Percentiles rank a stretch among this genome's conserved stretches.
Conservation (phyloP, 2,329 filamentous ascomycete genomes). For the Diaporthe sp. region DNA sequence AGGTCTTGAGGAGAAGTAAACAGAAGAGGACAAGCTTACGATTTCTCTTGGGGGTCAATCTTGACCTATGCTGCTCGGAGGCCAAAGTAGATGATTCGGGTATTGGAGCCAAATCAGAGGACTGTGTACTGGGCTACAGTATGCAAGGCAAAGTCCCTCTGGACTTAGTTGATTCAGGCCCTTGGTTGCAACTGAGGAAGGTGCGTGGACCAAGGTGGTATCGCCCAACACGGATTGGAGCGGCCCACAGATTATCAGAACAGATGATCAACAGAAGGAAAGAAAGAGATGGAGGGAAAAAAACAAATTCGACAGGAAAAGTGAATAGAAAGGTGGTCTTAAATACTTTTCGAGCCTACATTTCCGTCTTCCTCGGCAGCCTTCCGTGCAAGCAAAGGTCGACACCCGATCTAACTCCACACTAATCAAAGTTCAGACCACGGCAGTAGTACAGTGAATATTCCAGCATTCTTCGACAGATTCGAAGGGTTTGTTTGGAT, state of each 20-base stretch:
- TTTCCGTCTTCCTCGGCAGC: neutral
- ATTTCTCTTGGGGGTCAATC: no score
- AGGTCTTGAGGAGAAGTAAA: no score
- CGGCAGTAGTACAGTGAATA: no score
- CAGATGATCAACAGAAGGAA: neutral
- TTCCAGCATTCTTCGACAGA: no score
- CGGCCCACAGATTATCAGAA: neutral
- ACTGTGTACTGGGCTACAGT: neutral
- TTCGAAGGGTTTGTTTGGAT: no score
- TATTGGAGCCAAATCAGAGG: no score
- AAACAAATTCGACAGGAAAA: fast-evolving
- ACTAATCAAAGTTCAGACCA: neutral
- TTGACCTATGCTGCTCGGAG: no score
- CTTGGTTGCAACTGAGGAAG: neutral
- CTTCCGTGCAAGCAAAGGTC: neutral
- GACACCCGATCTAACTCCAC: neutral
- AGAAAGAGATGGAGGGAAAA: neutral
- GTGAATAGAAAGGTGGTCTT: neutral
- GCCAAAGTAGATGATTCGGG: no score
- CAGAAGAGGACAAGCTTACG: no score
- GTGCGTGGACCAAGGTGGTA: neutral
- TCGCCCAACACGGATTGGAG: neutral
- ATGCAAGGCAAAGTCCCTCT: fast-evolving
- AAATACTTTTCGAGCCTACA: neutral
- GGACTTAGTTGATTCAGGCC: neutral